Conservation (phyloP, 208 protist species). For the Leishmania braziliensis region DNA sequence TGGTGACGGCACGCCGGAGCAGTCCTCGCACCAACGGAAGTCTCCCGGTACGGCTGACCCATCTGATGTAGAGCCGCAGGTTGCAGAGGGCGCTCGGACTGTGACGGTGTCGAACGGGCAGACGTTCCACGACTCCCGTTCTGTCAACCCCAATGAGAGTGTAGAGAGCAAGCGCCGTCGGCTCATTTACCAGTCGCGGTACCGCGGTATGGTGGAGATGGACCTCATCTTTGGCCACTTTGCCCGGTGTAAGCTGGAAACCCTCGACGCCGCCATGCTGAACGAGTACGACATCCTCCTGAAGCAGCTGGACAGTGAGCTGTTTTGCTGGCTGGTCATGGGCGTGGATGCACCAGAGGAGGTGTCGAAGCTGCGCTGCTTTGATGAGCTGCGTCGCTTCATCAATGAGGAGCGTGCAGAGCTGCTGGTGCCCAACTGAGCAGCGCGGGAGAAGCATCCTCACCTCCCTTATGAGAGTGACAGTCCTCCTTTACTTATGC, state of each 20-base stretch:
- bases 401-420: constrained; percentile 56
- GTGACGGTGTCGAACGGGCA: constrained; percentile 43
- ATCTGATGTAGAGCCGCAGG: constrained; percentile 25
- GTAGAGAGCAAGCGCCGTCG: constrained; percentile 74
- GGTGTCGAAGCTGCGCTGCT: constrained; percentile 47
- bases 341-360: constrained; percentile 50
- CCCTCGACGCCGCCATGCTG: constrained; percentile 49
- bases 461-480: background rate
- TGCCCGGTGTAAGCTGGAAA: constrained; percentile 54
- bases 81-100: constrained; percentile 25
- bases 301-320: constrained; percentile 85
- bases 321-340: constrained; percentile 89
- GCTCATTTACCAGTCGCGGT: constrained; percentile 80
- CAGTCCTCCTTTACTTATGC: background rate
- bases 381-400: constrained; percentile 56
- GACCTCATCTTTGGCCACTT: constrained; percentile 89
- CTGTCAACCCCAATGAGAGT: constrained; percentile 50
- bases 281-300: constrained; percentile 86
- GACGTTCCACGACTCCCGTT: constrained; percentile 73
- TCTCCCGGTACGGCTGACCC: constrained; percentile 23
- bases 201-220: constrained; percentile 92
- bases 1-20: constrained; percentile 19
- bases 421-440: constrained; percentile 44
- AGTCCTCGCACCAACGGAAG: constrained; percentile 20
- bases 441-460: background rate